Conservation (phyloP, 1,139 yeast genomes). For the Pichia sp. region DNA sequence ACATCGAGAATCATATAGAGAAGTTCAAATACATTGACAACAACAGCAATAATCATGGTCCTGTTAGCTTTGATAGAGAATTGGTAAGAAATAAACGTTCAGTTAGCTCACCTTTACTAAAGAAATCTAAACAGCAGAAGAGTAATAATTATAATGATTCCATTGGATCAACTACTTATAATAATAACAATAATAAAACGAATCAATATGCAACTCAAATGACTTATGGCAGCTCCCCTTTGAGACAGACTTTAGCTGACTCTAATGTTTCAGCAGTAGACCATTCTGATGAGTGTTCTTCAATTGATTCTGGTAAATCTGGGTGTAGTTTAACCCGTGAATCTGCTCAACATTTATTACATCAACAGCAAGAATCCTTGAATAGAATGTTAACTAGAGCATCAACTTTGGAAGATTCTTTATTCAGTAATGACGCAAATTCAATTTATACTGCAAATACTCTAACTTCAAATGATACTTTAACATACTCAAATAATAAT, state of each 20-base stretch:
- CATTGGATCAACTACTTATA: neutral
- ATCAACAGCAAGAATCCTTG: constrained; percentile 15
- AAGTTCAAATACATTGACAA: constrained; percentile 4
- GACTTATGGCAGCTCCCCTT: constrained; percentile 19
- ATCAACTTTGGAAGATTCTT: constrained; percentile 15
- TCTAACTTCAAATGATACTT: neutral
- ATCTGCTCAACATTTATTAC: constrained; percentile 14
- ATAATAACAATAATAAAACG: constrained; percentile 4
- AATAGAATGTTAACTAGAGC: constrained; percentile 7
- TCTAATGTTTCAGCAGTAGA: constrained; percentile 9
- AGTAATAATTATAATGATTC: neutral
- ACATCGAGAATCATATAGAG: constrained; percentile 25
- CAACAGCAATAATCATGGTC: neutral
- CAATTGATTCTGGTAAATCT: constrained; percentile 21
- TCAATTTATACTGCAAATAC: constrained; percentile 19
- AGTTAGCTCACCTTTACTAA: constrained; percentile 16
- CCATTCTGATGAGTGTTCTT: constrained; percentile 19
- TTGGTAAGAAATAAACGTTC: constrained; percentile 7
- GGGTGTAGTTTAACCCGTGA: constrained; percentile 15
- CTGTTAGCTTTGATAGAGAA: neutral
- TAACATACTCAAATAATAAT: neutral
- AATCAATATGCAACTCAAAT: constrained; percentile 1
- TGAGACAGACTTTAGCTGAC: constrained; percentile 14
- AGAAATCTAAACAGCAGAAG: constrained; percentile 16
- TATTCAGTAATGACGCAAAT: constrained; percentile 18